These are phyloP conservation scores for Sicyos edulis DNA, from an alignment of 306 rosid species.

Conservation along the genomic window DNA sequence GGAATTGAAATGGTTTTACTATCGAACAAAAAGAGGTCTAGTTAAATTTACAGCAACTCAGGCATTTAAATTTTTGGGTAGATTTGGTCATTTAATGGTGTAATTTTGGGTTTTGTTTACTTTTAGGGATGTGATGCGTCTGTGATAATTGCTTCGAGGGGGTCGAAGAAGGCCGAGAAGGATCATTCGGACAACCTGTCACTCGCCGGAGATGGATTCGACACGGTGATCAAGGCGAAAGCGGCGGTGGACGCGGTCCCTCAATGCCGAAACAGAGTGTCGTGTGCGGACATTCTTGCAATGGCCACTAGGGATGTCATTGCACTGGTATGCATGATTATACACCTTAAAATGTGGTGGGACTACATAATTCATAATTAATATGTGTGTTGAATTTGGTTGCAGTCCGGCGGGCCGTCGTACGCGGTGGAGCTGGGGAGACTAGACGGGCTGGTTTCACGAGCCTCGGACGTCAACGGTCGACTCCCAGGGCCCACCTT, in stretches of 20 bases:
- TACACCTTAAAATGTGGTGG: no score
- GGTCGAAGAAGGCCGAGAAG: slow-evolving; percentile 52
- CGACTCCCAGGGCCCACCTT: slow-evolving; percentile 48
- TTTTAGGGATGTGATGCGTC: slow-evolving; percentile 74
- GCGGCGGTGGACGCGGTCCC: slow-evolving; percentile 59
- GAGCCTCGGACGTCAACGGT: slow-evolving; percentile 44
- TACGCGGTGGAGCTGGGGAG: slow-evolving; percentile 64
- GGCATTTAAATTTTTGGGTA: no score
- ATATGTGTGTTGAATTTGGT: no score
- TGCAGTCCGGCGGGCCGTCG: slow-evolving; percentile 63
- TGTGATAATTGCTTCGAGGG: slow-evolving; percentile 36
- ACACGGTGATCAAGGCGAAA: slow-evolving; percentile 60
- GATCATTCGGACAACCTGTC: slow-evolving; percentile 65
- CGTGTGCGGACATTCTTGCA: slow-evolving; percentile 72
- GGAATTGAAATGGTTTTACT: no score
- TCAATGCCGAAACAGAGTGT: slow-evolving; percentile 49
- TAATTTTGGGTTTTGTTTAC: no score
- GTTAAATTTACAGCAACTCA: no score
- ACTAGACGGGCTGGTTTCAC: slow-evolving; percentile 50
- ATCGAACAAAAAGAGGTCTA: no score
- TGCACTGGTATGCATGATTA: no score
- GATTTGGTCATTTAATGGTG: no score
- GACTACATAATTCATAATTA: no score
- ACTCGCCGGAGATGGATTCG: slow-evolving; percentile 68
- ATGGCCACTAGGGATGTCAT: slow-evolving; percentile 59